These are phyloP conservation scores for Xylaria telfairii DNA, from an alignment of 495 filamentous ascomycete genomes.

Conservation along the genomic window DNA sequence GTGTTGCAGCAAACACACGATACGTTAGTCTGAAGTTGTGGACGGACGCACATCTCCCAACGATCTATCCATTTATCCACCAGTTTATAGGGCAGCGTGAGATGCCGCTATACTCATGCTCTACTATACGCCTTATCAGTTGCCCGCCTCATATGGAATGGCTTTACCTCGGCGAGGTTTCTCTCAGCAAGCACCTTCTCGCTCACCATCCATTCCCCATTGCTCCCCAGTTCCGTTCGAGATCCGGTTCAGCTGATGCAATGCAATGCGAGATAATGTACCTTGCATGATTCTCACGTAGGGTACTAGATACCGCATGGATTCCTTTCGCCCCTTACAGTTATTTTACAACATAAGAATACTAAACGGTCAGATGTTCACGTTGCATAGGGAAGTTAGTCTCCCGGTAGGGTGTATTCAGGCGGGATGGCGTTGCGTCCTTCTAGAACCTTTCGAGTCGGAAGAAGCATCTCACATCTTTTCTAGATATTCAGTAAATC, in stretches of 20 bases:
- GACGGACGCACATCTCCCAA: constrained; percentile 5
- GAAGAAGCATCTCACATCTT: neutral
- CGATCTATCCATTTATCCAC: constrained; percentile 4
- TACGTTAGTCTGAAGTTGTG: neutral
- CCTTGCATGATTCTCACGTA: neutral
- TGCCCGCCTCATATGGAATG: neutral
- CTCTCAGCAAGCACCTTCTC: neutral
- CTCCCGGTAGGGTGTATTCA: neutral
- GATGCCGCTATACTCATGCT: constrained; percentile 7
- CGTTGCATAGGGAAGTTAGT: neutral
- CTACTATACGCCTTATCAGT: neutral
- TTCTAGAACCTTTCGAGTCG: neutral
- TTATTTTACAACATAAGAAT: neutral
- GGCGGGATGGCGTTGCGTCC: neutral
- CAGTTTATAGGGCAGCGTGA: neutral
- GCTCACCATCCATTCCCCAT: neutral
- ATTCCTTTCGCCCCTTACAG: neutral
- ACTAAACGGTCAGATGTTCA: neutral
- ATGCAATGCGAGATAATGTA: neutral
- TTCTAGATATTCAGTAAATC: neutral
- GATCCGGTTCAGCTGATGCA: constrained; percentile 1
- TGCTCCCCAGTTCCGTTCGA: neutral
- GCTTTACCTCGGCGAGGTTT: neutral
- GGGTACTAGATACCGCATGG: neutral
- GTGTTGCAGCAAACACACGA: neutral